phyloP scores from a whole-genome alignment of 2,329 filamentous ascomycete genomes.

The Claviceps capensis region DNA sequence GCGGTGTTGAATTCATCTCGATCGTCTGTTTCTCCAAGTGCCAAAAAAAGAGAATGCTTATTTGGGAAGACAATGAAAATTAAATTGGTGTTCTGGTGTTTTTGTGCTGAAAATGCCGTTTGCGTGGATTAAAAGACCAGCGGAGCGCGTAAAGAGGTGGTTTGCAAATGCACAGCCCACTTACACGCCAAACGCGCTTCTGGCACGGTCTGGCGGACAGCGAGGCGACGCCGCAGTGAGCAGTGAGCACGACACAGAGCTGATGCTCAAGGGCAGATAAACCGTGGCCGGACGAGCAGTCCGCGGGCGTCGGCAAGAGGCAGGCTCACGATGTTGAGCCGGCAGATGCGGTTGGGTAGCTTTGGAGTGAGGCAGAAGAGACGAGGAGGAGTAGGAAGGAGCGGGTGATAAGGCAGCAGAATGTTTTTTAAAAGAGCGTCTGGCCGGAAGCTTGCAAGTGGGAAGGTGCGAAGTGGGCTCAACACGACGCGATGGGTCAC shows the following conservation, averaged over 20 bases:
- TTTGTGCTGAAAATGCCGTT: not conserved
- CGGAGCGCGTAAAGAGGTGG: conserved; percentile 2
- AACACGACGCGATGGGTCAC: conserved; percentile 10
- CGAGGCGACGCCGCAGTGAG: not conserved
- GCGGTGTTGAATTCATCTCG: conserved; percentile 32
- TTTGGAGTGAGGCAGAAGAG: not conserved
- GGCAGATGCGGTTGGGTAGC: not conserved
- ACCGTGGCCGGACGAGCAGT: not conserved
- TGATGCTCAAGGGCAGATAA: not conserved
- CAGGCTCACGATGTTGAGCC: not conserved
- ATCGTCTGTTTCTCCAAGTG: not conserved
- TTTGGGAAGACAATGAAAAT: not conserved
- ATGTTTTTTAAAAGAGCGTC: conserved; percentile 1
- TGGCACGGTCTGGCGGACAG: not conserved
- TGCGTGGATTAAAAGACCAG: conserved; percentile 8
- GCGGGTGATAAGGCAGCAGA: not conserved
- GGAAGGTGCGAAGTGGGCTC: conserved; percentile 3
- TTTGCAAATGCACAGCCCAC: not conserved
- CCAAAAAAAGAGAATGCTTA: not conserved
- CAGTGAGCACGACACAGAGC: not conserved
- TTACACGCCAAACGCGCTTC: conserved; percentile 1
- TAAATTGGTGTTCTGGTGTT: not conserved
- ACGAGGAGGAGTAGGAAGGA: not conserved
- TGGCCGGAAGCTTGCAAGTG: not conserved
- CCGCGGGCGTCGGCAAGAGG: too few relatives aligned